phyloP scores from a whole-genome alignment of 192 early-diverging fungal species.

The Chytriomyces sp. region DNA sequence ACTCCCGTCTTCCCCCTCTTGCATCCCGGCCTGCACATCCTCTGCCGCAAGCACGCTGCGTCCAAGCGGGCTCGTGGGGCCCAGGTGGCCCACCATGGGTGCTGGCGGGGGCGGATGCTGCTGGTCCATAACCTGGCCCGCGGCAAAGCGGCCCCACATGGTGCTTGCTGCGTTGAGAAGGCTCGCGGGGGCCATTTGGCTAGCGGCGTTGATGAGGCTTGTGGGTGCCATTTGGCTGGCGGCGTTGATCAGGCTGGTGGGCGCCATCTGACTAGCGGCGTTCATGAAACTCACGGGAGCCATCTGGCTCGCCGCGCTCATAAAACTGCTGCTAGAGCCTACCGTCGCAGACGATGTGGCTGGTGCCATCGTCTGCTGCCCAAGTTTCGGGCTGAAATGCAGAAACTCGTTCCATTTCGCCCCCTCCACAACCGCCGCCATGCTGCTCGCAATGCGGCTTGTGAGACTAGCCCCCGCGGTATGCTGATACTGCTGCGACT shows the following conservation, averaged over 20 bases:
- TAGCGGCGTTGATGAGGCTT: background rate
- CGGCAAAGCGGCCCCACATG: background rate
- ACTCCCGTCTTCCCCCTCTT: background rate
- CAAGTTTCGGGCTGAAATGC: slow-evolving; percentile 18
- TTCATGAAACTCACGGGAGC: background rate
- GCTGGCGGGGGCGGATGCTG: background rate
- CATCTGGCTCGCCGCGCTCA: background rate
- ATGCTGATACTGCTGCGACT: background rate
- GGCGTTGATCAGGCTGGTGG: background rate
- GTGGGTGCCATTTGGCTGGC: background rate
- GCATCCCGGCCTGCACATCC: background rate
- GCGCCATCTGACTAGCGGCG: background rate
- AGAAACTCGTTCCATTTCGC: slow-evolving; percentile 20
- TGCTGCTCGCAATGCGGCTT: slow-evolving; percentile 1
- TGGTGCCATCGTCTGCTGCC: background rate
- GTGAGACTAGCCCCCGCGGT: background rate
- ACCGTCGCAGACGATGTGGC: background rate
- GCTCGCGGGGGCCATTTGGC: background rate
- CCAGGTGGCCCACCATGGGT: background rate
- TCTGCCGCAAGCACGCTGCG: too few relatives aligned
- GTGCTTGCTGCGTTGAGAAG: background rate
- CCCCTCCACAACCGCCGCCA: slow-evolving; percentile 7
- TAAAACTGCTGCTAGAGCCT: background rate
- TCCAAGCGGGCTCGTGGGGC: background rate
- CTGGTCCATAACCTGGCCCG: background rate